Conservation (phyloP, 2,329 filamentous ascomycete species). For the Talaromyces sp. region DNA sequence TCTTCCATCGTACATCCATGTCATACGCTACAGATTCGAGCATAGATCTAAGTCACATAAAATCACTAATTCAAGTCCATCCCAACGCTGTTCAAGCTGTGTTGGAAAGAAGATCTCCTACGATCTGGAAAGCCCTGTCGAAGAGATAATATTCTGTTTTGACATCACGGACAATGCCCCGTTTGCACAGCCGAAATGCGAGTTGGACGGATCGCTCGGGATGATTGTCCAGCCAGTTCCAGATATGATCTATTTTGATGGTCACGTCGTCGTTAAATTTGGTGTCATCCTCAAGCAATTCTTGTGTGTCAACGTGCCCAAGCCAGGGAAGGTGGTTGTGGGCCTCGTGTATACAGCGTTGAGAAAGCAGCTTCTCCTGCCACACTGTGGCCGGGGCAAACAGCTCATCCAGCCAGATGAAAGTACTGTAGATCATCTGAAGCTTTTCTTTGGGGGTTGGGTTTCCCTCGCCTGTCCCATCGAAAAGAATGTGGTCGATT, state of each 20-base stretch:
- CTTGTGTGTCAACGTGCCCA: not conserved
- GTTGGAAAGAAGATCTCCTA: not conserved
- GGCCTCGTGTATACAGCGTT: not conserved
- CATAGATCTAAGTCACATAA: not conserved
- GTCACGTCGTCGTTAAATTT: not conserved
- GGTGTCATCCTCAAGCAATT: not conserved
- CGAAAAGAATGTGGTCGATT: slow-evolving; percentile 1
- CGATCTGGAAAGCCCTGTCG: not conserved
- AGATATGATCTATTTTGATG: not conserved
- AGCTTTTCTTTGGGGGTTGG: not conserved
- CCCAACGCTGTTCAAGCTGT: not conserved
- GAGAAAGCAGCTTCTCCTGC: not conserved
- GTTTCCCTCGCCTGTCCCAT: not conserved
- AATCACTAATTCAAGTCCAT: not conserved
- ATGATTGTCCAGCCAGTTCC: not conserved
- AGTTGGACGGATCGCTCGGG: not conserved
- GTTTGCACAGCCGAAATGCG: not conserved
- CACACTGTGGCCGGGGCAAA: not conserved
- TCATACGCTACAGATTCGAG: not conserved
- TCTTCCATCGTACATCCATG: not conserved
- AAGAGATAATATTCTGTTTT: slow-evolving; percentile 2
- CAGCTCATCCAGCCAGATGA: slow-evolving; percentile 4
- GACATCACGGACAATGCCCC: not conserved
- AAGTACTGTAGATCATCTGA: not conserved
- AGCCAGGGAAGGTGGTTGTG: not conserved